phyloP scores from a whole-genome alignment of 495 filamentous ascomycete genomes.

The Elasticomyces elasticus region DNA sequence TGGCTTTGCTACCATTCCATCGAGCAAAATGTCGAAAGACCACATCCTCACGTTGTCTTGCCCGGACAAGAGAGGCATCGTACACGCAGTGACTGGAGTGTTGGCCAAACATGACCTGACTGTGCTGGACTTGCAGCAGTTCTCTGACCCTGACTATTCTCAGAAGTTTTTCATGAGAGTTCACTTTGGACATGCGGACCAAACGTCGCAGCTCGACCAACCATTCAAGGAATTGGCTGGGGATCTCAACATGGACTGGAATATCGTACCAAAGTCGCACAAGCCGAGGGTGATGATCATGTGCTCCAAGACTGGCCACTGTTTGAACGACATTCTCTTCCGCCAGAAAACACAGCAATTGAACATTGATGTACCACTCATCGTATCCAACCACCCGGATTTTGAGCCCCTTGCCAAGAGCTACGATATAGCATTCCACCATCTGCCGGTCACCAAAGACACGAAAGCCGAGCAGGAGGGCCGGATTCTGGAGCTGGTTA shows the following conservation, averaged over 20 bases:
- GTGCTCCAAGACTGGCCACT: constrained; percentile 74
- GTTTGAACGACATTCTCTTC: constrained; percentile 71
- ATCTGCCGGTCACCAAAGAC: constrained; percentile 59
- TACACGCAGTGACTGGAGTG: constrained; percentile 64
- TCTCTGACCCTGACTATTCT: constrained; percentile 49
- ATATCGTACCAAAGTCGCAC: constrained; percentile 48
- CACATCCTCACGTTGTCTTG: constrained; percentile 67
- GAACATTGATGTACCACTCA: constrained; percentile 56
- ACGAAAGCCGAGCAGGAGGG: constrained; percentile 60
- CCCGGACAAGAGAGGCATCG: constrained; percentile 65
- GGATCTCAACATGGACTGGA: constrained; percentile 51
- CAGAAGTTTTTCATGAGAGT: constrained; percentile 70
- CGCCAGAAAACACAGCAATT: constrained; percentile 53
- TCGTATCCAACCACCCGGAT: constrained; percentile 66
- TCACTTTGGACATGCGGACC: constrained; percentile 48
- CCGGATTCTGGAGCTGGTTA: constrained; percentile 53
- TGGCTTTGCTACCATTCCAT: too few relatives aligned
- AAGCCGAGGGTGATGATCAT: constrained; percentile 67
- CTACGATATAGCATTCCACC: constrained; percentile 62
- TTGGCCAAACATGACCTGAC: constrained; percentile 56
- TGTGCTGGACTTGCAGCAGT: constrained; percentile 66
- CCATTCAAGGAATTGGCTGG: constrained; percentile 46
- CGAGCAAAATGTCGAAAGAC: constrained; percentile 30
- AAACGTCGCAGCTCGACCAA: constrained; percentile 36
- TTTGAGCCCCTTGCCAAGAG: constrained; percentile 54